Evolutionary conservation across 2,329 filamentous ascomycete species (phyloP).

Genomic region (Cercospora canescens): DNA sequence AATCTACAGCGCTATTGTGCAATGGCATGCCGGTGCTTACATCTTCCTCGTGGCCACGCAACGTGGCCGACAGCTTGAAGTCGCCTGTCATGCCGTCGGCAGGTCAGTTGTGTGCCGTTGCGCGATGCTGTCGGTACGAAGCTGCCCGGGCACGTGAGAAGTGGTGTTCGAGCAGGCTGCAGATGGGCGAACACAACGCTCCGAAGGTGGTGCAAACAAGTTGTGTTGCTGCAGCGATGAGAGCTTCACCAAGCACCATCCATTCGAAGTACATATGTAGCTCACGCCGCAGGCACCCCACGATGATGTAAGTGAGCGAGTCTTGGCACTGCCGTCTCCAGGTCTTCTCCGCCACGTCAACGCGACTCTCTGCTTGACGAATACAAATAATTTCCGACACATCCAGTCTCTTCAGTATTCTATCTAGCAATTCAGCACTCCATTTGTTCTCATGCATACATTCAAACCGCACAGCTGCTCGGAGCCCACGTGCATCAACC

Average conservation of each 20-base stretch:
- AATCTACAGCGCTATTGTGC: not conserved
- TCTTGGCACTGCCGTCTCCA: not conserved
- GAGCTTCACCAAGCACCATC: conserved; percentile 1
- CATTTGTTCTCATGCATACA: too few species aligned
- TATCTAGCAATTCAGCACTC: too few species aligned
- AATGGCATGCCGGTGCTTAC: conserved; percentile 54
- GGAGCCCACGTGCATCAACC: too few species aligned
- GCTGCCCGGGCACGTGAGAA: not conserved
- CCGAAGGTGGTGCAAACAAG: not conserved
- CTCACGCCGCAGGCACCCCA: not conserved
- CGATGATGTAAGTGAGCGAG: not conserved
- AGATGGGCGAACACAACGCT: not conserved
- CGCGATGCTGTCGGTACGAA: not conserved
- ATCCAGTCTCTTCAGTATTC: too few species aligned
- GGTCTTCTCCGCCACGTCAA: too few species aligned
- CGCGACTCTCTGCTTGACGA: too few species aligned
- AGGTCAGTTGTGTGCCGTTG: not conserved
- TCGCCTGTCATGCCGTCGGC: conserved; percentile 61
- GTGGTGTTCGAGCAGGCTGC: not conserved
- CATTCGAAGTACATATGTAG: too few species aligned
- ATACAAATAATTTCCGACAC: too few species aligned
- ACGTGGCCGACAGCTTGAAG: conserved; percentile 90
- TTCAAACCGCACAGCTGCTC: too few species aligned
- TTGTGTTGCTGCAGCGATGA: not conserved
- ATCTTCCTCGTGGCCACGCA: conserved; percentile 90